Conservation (phyloP, 2,329 filamentous ascomycete species). For the Diaporthe velutina region DNA sequence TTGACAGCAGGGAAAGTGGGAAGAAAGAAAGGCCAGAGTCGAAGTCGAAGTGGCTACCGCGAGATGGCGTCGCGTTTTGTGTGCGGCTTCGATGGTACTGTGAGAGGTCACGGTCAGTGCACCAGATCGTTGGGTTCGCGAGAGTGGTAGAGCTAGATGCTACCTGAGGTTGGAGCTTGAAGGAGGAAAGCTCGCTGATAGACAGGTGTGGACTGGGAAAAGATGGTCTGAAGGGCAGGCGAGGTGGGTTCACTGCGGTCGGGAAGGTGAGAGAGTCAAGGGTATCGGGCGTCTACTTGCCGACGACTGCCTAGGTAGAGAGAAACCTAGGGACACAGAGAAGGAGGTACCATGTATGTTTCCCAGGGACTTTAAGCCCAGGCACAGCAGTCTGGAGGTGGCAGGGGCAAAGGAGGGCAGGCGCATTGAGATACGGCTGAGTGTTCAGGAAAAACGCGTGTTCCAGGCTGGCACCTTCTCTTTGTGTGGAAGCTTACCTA, state of each 20-base stretch:
- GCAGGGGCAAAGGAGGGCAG: not conserved
- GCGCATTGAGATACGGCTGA: not conserved
- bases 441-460: not conserved
- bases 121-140: not conserved
- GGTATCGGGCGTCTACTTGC: not conserved
- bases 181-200: not conserved
- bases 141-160: not conserved
- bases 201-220: not conserved
- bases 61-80: not conserved
- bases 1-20: not conserved
- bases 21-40: not conserved
- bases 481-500: not conserved
- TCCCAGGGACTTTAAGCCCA: not conserved
- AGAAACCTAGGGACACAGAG: not conserved
- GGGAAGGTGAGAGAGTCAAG: not conserved
- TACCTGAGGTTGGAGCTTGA: not conserved
- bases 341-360: not conserved
- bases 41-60: not conserved
- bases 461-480: not conserved
- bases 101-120: not conserved
- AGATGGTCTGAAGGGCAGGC: not conserved
- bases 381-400: not conserved
- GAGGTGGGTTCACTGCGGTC: no score
- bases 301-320: no score
- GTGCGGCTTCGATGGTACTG: not conserved